Evolutionary conservation across 106 monocot species (phyloP).

Genomic region (Amphibolis antarctica): DNA sequence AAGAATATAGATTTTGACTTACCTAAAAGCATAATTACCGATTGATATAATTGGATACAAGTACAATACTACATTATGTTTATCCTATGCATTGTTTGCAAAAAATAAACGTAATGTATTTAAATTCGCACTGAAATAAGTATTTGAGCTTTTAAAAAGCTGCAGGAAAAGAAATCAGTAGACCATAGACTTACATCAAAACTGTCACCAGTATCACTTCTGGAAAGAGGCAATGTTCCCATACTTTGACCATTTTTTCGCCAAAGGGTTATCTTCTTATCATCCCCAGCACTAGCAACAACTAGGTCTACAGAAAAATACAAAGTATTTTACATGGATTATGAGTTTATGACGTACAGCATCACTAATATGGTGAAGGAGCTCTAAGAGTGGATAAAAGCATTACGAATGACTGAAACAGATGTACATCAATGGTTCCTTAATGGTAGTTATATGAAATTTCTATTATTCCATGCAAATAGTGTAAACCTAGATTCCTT

Average conservation of each 20-base stretch:
- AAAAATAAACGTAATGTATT: neutral
- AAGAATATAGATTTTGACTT: no score
- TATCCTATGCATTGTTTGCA: no score
- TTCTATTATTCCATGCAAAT: no score
- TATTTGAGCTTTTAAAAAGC: neutral
- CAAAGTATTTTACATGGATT: neutral
- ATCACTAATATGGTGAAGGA: neutral
- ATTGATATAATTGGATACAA: no score
- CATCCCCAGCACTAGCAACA: slow-evolving; percentile 91
- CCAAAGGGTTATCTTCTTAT: slow-evolving; percentile 86
- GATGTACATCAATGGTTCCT: no score
- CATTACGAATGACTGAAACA: no score
- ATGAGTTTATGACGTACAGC: no score
- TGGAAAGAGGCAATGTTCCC: slow-evolving; percentile 43
- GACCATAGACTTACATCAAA: slow-evolving; percentile 34
- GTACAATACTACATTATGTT: no score
- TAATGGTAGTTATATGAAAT: no score
- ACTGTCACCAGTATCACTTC: slow-evolving; percentile 42
- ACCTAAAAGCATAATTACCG: no score
- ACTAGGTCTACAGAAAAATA: slow-evolving; percentile 59
- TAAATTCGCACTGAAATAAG: neutral
- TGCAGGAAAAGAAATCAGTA: neutral
- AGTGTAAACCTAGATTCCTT: no score
- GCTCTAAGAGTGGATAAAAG: no score
- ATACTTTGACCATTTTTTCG: slow-evolving; percentile 75